Base-by-base conservation (phyloP, 1,139 yeast genomes). In the Lodderomyces pseudojiufengensis region DNA sequence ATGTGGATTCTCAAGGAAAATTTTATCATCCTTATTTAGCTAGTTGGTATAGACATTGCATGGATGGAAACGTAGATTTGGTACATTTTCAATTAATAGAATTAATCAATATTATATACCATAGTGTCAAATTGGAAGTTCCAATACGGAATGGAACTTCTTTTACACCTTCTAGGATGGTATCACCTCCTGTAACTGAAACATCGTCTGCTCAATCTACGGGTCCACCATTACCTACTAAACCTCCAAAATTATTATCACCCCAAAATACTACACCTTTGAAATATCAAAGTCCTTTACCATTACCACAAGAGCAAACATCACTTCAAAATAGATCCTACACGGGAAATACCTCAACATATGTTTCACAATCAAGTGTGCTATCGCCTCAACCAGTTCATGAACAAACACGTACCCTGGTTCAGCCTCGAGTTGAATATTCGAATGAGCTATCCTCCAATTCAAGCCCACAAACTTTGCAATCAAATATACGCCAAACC, bases 1-100 rank as follows among this genome's bases (percentile, higher is more conserved):
- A 76, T 48, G 76, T 86, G 3, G 95, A 85, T 53, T 60, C 76
- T n/a, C 84, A 73, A 54, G 96, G 96, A 2, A 59, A 65, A 32
- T 72, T 87, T 40, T 84, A 81, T 52, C 83, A 84, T 47, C 94
- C 95, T 0, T 73, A 70, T 39, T 55, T 85, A 32, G 59, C 80
- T 1, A 61, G 63, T 22, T 86, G 96, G 96, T 54, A 45, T 36
- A 46, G 51, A 9, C 49, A 53, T 23, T 50, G 58, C 38, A 31
- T 27, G 2, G 26, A 42, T 10, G 32, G 33, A 16, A 40, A 48
- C 14, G 31, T 32, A 2, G 39, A 34, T 6, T 22, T 45, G 4
- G 33, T 42, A 4, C 3, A 42, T 40, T 20, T 76, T 60, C 42
- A 67, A 63, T 49, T 81, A 29, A 34, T 63, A 9, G 63, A 53